Conservation (phyloP, 192 early-diverging fungal genomes). For the Rhizophagus sp. region DNA sequence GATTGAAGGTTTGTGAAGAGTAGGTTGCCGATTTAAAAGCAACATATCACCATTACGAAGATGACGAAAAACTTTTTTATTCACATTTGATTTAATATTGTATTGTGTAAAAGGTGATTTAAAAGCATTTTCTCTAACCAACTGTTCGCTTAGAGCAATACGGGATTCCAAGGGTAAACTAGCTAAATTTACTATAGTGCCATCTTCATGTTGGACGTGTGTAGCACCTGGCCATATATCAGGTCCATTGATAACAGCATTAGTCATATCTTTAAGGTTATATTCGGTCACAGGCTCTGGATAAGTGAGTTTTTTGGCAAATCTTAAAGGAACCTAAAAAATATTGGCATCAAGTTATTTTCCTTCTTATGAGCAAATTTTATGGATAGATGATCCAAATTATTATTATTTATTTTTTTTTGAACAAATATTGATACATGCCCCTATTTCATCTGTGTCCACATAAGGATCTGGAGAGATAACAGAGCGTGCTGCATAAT, state of each 20-base stretch:
- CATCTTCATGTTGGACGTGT: constrained; percentile 94
- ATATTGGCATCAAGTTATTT: background rate
- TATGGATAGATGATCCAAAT: no score
- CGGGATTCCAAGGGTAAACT: constrained; percentile 82
- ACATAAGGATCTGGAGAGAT: constrained; percentile 98
- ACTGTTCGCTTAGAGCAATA: constrained; percentile 93
- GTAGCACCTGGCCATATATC: constrained; percentile 95
- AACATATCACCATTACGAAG: constrained; percentile 96
- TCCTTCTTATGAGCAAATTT: background rate
- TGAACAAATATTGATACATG: background rate
- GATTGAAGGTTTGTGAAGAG: constrained; percentile 99
- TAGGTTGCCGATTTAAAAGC: constrained; percentile 98
- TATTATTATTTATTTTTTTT: background rate
- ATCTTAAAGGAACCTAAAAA: constrained; percentile 78
- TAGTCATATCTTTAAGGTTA: constrained; percentile 89
- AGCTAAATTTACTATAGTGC: constrained; percentile 78
- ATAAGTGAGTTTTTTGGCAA: constrained; percentile 93
- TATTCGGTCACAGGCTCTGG: constrained; percentile 96
- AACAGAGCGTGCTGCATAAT: constrained; percentile 96
- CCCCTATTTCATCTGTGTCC: constrained; percentile 96
- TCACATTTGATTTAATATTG: constrained; percentile 67
- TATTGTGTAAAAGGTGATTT: constrained; percentile 47
- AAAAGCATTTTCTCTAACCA: constrained; percentile 74
- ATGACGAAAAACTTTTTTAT: constrained; percentile 98
- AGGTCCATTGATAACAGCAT: constrained; percentile 95